A percentile compares a stretch with the other conserved stretches of the same genome.
Conservation (phyloP, 2,329 filamentous ascomycete species). For the Nigrospora oryzae region DNA sequence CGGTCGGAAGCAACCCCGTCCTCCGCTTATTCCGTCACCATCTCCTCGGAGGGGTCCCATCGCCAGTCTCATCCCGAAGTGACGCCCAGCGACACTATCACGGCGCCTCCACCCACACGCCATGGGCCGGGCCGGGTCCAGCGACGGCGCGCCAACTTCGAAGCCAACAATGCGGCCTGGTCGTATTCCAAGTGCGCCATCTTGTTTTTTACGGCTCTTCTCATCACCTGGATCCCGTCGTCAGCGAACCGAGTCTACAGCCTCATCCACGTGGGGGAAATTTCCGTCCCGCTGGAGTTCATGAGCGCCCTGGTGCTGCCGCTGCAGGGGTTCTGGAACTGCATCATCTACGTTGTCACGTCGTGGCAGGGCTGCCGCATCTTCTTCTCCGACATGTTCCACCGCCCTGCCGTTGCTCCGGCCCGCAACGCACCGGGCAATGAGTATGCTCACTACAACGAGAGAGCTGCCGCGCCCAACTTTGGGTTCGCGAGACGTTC, state of each 20-base stretch:
- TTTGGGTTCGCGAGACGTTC: no score
- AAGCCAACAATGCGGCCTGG: constrained; percentile 57
- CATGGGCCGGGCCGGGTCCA: constrained; percentile 9
- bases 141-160: constrained; percentile 27
- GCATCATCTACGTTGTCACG: constrained; percentile 65
- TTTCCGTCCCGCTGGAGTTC: constrained; percentile 55
- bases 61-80: constrained; percentile 15
- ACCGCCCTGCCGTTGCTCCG: neutral
- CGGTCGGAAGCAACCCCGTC: constrained; percentile 6
- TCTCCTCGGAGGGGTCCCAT: constrained; percentile 28
- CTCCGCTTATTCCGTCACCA: constrained; percentile 39
- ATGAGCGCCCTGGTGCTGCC: constrained; percentile 68
- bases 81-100: constrained; percentile 10
- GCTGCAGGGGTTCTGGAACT: constrained; percentile 80
- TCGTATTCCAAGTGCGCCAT: constrained; percentile 63
- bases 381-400: constrained; percentile 26
- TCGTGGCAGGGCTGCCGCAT: constrained; percentile 56
- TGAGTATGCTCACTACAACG: no score
- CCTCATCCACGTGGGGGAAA: constrained; percentile 44
- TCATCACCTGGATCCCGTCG: constrained; percentile 70
- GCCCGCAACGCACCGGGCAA: no score
- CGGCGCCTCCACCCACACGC: constrained; percentile 3
- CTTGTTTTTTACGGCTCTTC: constrained; percentile 62
- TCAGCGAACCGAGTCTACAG: constrained; percentile 70
- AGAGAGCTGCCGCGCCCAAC: no score